These are phyloP conservation scores for Sclerotinia spermophila DNA, from an alignment of 2,329 filamentous ascomycete species.

Conservation along the genomic window DNA sequence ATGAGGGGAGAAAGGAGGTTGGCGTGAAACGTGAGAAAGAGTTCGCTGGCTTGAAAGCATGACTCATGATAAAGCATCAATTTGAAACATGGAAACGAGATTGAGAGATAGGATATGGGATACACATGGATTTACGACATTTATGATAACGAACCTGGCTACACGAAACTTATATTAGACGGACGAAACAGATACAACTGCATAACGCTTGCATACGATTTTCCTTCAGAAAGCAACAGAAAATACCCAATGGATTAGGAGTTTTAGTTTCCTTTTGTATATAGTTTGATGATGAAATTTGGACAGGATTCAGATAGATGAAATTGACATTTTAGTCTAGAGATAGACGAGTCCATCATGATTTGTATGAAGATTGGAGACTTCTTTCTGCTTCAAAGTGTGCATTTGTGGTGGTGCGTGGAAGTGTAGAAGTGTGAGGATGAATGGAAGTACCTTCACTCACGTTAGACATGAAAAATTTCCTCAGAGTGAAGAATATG, in stretches of 20 bases:
- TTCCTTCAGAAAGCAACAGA: constrained; percentile 5
- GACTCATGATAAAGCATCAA: neutral
- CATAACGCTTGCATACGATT: constrained; percentile 2
- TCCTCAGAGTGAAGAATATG: neutral
- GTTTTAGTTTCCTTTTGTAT: constrained; percentile 4
- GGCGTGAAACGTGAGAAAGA: neutral
- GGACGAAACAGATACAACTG: neutral
- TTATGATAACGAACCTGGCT: constrained; percentile 4
- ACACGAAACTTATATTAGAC: neutral
- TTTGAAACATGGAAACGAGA: neutral
- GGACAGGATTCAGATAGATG: neutral
- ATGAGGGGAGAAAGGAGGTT: neutral
- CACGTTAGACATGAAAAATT: neutral
- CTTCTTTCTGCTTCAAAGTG: neutral
- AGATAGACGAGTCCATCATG: neutral
- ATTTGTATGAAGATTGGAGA: neutral
- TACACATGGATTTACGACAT: neutral
- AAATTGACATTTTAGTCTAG: neutral
- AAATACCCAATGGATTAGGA: constrained; percentile 14
- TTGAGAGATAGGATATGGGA: neutral
- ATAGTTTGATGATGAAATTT: neutral
- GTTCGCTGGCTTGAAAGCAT: constrained; percentile 2
- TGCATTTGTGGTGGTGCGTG: neutral
- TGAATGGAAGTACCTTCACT: neutral
- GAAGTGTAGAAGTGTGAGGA: neutral